Conservation (phyloP, 352 stramenopile species). For the Phytopythium delawarense region DNA sequence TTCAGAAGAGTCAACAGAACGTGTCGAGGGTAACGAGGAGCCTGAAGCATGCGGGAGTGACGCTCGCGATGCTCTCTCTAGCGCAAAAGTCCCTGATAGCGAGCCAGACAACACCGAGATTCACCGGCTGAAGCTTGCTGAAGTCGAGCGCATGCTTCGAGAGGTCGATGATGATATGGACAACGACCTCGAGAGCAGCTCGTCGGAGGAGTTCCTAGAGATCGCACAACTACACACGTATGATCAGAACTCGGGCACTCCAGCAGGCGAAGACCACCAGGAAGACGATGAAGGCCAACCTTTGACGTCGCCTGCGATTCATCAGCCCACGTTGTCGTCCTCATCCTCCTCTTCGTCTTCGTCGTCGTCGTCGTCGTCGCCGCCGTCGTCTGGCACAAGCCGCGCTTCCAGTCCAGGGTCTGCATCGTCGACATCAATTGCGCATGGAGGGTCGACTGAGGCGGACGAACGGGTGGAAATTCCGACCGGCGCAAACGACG, state of each 20-base stretch:
- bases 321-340: background rate
- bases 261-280: background rate
- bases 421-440: background rate
- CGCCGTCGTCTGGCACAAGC: background rate
- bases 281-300: background rate
- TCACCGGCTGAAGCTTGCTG: constrained; percentile 18
- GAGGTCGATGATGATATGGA: constrained; percentile 17
- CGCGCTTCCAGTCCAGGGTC: background rate
- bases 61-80: background rate
- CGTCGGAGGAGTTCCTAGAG: constrained; percentile 31
- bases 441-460: background rate
- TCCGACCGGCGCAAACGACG: background rate
- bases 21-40: background rate
- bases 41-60: background rate
- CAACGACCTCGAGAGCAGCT: constrained; percentile 23
- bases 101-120: constrained; percentile 4
- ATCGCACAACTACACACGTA: constrained; percentile 13
- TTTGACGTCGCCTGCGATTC: background rate
- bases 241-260: background rate
- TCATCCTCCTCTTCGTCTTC: background rate
- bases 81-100: background rate
- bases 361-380: background rate
- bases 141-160: constrained; percentile 16
- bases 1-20: background rate
- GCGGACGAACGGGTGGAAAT: background rate